Evolutionary conservation across 352 stramenopile species (phyloP).

Genomic region (Phytophthora uliginosa): DNA sequence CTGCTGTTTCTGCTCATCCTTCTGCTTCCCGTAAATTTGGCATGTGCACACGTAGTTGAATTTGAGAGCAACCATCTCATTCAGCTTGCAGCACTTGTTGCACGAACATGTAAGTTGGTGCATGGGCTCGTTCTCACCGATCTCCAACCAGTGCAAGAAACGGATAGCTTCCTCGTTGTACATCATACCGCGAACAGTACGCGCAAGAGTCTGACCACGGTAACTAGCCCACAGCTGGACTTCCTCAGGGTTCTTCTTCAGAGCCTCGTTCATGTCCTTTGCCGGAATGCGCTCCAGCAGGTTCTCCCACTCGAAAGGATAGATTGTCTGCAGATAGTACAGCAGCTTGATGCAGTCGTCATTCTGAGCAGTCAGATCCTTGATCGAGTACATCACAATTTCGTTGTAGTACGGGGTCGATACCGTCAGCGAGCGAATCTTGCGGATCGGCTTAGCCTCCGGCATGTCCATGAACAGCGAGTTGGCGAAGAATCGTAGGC

Average conservation of each 20-base stretch:
- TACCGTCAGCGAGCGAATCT: slow-evolving; percentile 84
- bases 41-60: slow-evolving; percentile 92
- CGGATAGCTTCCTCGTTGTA: slow-evolving; percentile 88
- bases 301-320: slow-evolving; percentile 88
- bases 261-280: slow-evolving; percentile 83
- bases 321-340: slow-evolving; percentile 95
- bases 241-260: slow-evolving; percentile 86
- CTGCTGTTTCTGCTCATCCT: slow-evolving; percentile 86
- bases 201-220: slow-evolving; percentile 80
- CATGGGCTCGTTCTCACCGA: slow-evolving; percentile 89
- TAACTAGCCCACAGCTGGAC: slow-evolving; percentile 86
- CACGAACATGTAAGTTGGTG: slow-evolving; percentile 76
- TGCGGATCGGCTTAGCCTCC: slow-evolving; percentile 84
- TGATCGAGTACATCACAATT: slow-evolving; percentile 91
- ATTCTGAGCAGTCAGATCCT: slow-evolving; percentile 87
- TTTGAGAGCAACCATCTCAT: slow-evolving; percentile 87
- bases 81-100: slow-evolving; percentile 85
- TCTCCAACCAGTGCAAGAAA: slow-evolving; percentile 88
- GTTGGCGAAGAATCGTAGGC: slow-evolving; percentile 87
- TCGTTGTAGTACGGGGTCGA: slow-evolving; percentile 90
- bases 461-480: slow-evolving; percentile 93
- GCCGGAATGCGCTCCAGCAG: slow-evolving; percentile 77
- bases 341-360: slow-evolving; percentile 96
- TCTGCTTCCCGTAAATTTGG: slow-evolving; percentile 89
- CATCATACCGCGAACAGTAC: slow-evolving; percentile 89